Conservation (phyloP, 495 filamentous ascomycete species). For the Talaromyces trachyspermus region DNA sequence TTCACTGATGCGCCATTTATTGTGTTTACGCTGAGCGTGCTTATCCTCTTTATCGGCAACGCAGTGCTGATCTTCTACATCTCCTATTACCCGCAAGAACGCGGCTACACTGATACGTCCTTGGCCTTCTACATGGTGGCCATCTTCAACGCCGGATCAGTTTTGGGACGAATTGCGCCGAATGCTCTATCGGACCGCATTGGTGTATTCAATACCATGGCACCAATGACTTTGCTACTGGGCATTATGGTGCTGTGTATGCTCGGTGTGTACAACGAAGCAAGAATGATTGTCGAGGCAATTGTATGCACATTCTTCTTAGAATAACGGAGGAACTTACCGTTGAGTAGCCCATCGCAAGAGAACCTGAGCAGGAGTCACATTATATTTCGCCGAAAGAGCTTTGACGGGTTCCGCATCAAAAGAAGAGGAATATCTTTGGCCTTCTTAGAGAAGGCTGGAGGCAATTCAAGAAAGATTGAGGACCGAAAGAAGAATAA, state of each 20-base stretch:
- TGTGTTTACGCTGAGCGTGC: slow-evolving; percentile 24
- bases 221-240: too few species aligned
- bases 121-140: slow-evolving; percentile 39
- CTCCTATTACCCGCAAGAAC: slow-evolving; percentile 44
- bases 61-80: slow-evolving; percentile 52
- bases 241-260: too few species aligned
- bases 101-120: slow-evolving; percentile 42
- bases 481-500: slow-evolving; percentile 57
- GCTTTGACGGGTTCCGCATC: slow-evolving; percentile 46
- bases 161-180: slow-evolving; percentile 19
- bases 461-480: slow-evolving; percentile 26
- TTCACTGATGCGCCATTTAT: slow-evolving; percentile 10
- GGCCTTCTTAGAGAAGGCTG: slow-evolving; percentile 38
- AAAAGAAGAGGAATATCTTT: slow-evolving; percentile 39
- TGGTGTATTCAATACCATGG: too few species aligned
- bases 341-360: slow-evolving; percentile 2
- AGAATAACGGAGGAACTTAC: not conserved
- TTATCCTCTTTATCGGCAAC: slow-evolving; percentile 43
- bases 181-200: too few species aligned
- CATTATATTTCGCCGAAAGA: slow-evolving; percentile 40
- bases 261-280: too few species aligned
- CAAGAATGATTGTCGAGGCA: too few species aligned
- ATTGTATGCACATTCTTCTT: not conserved
- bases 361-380: slow-evolving; percentile 42
- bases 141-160: slow-evolving; percentile 23